Base-by-base conservation (phyloP, 805 yeast species). In the Cephaloascus albidus region DNA sequence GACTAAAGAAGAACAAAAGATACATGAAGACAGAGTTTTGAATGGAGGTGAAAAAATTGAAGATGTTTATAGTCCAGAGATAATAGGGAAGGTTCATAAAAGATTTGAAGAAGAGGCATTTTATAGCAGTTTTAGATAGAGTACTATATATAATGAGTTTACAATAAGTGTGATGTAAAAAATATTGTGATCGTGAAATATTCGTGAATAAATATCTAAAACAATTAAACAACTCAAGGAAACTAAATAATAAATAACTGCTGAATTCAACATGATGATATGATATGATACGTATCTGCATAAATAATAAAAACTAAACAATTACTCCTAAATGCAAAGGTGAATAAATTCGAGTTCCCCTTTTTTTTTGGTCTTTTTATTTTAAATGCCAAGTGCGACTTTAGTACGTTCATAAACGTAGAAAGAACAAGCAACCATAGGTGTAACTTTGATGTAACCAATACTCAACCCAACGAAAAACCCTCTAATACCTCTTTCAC, bases 351-450 rank as follows among this genome's bases (percentile, higher is more conserved):
- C n/a, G n/a, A n/a, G n/a, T n/a, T n/a, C n/a, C n/a, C n/a, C n/a
- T n/a, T n/a, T n/a, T n/a, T n/a, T n/a, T n/a, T n/a, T n/a, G n/a
- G n/a, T n/a, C n/a, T n/a, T n/a, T n/a, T n/a, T n/a, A n/a, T n/a
- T n/a, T 26, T 37, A 79, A 36, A 88, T 84, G 34, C 85, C 84
- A 39, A 93, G 60, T 39, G 68, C 58, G 49, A 65, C 64, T 63
- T 93, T 93, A 61, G 81, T 70, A 43, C 96, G 70, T 61, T 90
- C 98, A 60, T 93, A 93, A 30, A 90, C 96, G 55, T 77, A 89
- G 59, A 90, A 90, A 14, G 96, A 82, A 58, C 97, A 89, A 30
- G 97, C 95, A 52, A 81, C 90, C 98, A 93, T 93, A 6, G 98
- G 98, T 16, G 85, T 78, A 28, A 93, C 95, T 60, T 93, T 93